Evolutionary conservation across 352 stramenopile species (phyloP).

Genomic region (Pythium dissimile): DNA sequence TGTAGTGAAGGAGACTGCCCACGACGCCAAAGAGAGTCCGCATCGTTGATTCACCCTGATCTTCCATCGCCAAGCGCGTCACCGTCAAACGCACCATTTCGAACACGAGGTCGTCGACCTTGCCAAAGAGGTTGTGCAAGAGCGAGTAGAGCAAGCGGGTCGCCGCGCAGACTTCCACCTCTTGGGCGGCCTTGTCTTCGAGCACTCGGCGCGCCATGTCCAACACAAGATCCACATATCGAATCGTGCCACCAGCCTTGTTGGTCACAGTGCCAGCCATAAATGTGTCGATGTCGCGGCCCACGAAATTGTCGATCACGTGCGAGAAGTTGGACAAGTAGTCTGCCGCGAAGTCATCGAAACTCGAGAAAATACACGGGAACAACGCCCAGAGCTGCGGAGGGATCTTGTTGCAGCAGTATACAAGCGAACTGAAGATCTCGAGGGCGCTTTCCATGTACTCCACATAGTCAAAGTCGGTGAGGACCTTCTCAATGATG

Average conservation of each 20-base stretch:
- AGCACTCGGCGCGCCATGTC: conserved; percentile 77
- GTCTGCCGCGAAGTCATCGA: conserved; percentile 95
- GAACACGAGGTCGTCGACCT: conserved; percentile 74
- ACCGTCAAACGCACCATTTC: conserved; percentile 70
- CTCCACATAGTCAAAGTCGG: conserved; percentile 95
- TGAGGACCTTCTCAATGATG: conserved; percentile 95
- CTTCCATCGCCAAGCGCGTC: conserved; percentile 45
- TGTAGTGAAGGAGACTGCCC: conserved; percentile 92
- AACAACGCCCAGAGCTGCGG: conserved; percentile 95
- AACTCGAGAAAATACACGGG: conserved; percentile 93
- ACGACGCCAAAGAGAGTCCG: conserved; percentile 89
- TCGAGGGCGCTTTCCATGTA: conserved; percentile 97
- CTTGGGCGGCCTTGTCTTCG: conserved; percentile 53
- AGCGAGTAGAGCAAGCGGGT: conserved; percentile 77
- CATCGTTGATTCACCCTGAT: conserved; percentile 65
- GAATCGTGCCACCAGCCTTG: conserved; percentile 37
- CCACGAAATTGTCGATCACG: conserved; percentile 96
- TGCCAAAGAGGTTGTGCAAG: conserved; percentile 81
- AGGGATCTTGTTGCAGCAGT: conserved; percentile 92
- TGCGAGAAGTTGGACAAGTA: conserved; percentile 95
- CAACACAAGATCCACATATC: conserved; percentile 79
- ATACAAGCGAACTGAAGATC: conserved; percentile 95
- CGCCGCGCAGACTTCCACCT: conserved; percentile 69
- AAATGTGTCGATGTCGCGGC: conserved; percentile 72
- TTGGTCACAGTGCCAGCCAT: conserved; percentile 46